Percentiles rank a stretch among this genome's conserved stretches.
Evolutionary conservation across 441 rosid genomes (phyloP).

Genomic region (Capsella rubella): DNA sequence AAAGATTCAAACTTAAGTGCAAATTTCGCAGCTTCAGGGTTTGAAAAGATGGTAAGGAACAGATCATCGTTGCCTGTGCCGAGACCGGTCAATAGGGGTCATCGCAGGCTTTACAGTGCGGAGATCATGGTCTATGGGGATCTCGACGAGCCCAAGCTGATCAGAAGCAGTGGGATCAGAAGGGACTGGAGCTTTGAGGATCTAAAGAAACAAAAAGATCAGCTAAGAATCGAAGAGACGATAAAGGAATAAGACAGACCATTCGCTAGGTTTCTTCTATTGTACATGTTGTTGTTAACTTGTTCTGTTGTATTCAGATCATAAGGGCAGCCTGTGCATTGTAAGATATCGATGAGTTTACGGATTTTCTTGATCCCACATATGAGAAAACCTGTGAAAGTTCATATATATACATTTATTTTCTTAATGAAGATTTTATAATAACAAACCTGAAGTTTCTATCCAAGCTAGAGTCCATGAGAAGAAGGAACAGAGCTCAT

Average conservation of each 20-base stretch:
- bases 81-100: conserved; percentile 48
- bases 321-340: conserved; percentile 13
- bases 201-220: conserved; percentile 49
- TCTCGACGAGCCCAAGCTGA: conserved; percentile 59
- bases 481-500: too few relatives aligned
- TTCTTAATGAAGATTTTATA: not conserved
- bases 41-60: conserved; percentile 39
- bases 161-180: conserved; percentile 83
- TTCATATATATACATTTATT: conserved; percentile 16
- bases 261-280: conserved; percentile 20
- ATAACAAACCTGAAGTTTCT: conserved; percentile 7
- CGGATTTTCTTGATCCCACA: conserved; percentile 3
- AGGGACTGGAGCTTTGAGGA: conserved; percentile 98
- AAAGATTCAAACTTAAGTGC: conserved; percentile 57
- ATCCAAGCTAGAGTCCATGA: not conserved
- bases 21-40: conserved; percentile 35
- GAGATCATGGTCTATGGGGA: conserved; percentile 43
- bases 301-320: conserved; percentile 15
- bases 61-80: conserved; percentile 33
- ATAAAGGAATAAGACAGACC: conserved; percentile 34
- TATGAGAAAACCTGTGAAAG: conserved; percentile 7
- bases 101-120: conserved; percentile 50
- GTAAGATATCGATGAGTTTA: conserved; percentile 12
- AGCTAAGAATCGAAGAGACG: conserved; percentile 39
- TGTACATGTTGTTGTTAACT: conserved; percentile 23